These are phyloP conservation scores for Kandelia obovata DNA, from an alignment of 345 rosid genomes.

Conservation along the genomic window DNA sequence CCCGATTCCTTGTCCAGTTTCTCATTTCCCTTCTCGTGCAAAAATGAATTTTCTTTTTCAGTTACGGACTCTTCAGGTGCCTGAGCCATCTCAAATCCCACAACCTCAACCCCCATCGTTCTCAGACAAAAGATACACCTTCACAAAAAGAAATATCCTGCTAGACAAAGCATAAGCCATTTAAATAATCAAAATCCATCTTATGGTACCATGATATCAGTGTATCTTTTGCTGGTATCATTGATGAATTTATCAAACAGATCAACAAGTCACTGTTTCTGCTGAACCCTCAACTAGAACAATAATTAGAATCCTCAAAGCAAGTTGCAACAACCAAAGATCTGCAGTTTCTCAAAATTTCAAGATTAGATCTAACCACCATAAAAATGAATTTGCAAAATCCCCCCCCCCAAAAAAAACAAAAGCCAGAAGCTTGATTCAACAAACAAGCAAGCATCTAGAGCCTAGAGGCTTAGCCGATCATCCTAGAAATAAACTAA, in stretches of 20 bases:
- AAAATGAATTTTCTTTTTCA: slow-evolving; percentile 31
- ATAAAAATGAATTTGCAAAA: not conserved
- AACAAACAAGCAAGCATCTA: not conserved
- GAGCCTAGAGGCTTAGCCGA: not conserved
- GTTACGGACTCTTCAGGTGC: slow-evolving; percentile 44
- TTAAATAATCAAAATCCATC: not conserved
- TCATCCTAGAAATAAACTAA: not conserved
- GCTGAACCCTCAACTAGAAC: too few relatives aligned
- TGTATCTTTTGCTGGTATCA: too few relatives aligned
- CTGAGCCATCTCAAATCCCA: slow-evolving; percentile 64
- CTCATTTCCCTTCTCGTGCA: slow-evolving; percentile 45
- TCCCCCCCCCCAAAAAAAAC: not conserved
- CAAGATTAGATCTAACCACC: not conserved
- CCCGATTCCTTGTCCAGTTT: slow-evolving; percentile 43
- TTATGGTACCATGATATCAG: too few relatives aligned
- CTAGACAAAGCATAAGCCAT: not conserved
- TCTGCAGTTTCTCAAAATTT: too few relatives aligned
- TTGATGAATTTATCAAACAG: too few relatives aligned
- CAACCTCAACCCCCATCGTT: slow-evolving; percentile 78
- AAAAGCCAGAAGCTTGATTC: not conserved
- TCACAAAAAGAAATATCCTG: slow-evolving; percentile 8
- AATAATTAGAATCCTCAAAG: too few relatives aligned
- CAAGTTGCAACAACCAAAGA: too few relatives aligned
- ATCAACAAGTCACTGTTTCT: too few relatives aligned
- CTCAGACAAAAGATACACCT: slow-evolving; percentile 20